Percentiles rank a stretch among this genome's conserved stretches.
Conservation (phyloP, 179 eudicot species). For the Corrigiola litoralis region DNA sequence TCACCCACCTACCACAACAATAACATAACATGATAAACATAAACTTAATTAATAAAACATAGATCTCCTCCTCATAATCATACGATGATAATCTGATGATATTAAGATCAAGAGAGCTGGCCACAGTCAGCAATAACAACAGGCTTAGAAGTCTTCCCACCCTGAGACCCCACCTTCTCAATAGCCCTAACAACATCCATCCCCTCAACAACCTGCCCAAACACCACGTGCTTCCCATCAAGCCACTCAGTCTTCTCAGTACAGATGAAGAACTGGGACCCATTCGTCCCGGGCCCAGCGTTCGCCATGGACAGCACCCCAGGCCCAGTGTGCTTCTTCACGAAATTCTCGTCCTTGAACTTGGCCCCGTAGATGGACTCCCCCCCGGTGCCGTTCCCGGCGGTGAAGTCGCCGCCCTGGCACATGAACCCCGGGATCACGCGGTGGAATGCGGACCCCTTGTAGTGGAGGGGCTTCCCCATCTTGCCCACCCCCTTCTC, state of each 20-base stretch:
- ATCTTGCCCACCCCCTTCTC: conserved; percentile 57
- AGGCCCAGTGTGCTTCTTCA: conserved; percentile 72
- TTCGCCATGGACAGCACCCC: conserved; percentile 86
- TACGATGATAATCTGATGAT: not conserved
- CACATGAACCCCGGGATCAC: conserved; percentile 75
- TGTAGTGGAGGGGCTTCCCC: conserved; percentile 71
- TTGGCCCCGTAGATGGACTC: conserved; percentile 76
- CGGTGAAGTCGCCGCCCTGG: conserved; percentile 89
- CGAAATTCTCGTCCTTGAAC: conserved; percentile 76
- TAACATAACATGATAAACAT: not conserved
- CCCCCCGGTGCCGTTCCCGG: conserved; percentile 82
- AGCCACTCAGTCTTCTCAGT: conserved; percentile 76
- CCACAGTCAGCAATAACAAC: conserved; percentile 73
- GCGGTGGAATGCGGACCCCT: conserved; percentile 70
- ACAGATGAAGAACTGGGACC: conserved; percentile 85
- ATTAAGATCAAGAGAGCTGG: conserved; percentile 38
- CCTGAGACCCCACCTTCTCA: conserved; percentile 61
- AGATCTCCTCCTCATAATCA: too few relatives aligned
- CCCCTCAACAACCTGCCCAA: conserved; percentile 73
- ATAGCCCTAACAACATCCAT: conserved; percentile 59
- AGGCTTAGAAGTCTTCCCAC: conserved; percentile 44
- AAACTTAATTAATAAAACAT: too few relatives aligned
- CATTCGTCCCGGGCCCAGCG: conserved; percentile 65
- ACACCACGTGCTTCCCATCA: conserved; percentile 75
- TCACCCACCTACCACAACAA: not conserved